Percentiles rank a stretch among this genome's conserved stretches.
Evolutionary conservation across 1,284 basidiomycete species (phyloP).

Genomic region (Meripilus lineatus): DNA sequence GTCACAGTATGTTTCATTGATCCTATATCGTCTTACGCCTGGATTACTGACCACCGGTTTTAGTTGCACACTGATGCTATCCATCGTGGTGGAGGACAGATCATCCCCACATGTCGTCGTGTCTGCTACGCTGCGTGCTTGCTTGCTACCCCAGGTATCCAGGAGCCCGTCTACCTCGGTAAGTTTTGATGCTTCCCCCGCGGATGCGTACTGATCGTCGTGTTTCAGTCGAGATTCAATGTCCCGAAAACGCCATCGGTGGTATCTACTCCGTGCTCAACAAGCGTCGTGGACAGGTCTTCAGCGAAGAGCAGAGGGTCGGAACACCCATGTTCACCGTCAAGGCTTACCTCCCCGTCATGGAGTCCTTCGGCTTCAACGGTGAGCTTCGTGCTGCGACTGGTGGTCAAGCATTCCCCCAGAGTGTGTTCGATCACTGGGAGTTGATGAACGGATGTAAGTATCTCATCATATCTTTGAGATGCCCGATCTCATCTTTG

Average conservation of each 20-base stretch:
- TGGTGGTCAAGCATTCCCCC: constrained; percentile 97
- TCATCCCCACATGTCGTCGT: constrained; percentile 95
- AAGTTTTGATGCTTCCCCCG: constrained; percentile 16
- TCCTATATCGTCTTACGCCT: constrained; percentile 2
- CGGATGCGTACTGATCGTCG: neutral
- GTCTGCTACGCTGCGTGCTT: constrained; percentile 95
- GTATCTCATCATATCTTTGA: constrained; percentile 25
- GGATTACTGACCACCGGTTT: constrained; percentile 6
- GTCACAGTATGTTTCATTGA: constrained; percentile 58
- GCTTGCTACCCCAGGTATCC: constrained; percentile 87
- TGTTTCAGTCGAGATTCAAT: constrained; percentile 87
- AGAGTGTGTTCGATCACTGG: constrained; percentile 94
- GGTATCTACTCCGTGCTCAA: constrained; percentile 96
- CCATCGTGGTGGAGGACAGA: constrained; percentile 98
- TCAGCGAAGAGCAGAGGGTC: constrained; percentile 94
- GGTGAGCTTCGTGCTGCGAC: constrained; percentile 92
- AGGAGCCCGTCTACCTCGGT: constrained; percentile 97
- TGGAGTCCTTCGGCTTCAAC: constrained; percentile 99
- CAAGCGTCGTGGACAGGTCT: constrained; percentile 98
- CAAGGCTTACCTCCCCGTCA: constrained; percentile 97
- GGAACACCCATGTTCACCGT: constrained; percentile 99
- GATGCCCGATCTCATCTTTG: constrained; percentile 10
- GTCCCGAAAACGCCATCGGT: constrained; percentile 96
- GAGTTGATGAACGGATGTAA: constrained; percentile 77
- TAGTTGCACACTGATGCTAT: constrained; percentile 98